Percentiles rank a stretch among this genome's conserved stretches.
These are phyloP conservation scores for Mesembryanthemum crystallinum DNA, from an alignment of 148 eudicot species.

Conservation along the genomic window DNA sequence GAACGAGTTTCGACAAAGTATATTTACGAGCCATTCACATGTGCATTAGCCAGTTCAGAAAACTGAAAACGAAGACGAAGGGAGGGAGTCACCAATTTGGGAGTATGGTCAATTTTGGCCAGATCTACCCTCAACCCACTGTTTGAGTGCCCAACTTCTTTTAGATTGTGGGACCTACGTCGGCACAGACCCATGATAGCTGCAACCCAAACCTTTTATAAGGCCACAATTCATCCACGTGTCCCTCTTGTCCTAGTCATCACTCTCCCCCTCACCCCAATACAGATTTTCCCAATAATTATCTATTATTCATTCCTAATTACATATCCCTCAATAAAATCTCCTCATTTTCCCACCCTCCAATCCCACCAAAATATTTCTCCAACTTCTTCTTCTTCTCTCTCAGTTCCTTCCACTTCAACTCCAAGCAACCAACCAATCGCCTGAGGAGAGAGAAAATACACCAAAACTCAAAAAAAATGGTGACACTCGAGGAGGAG, in stretches of 20 bases:
- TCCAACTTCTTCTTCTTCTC: background rate
- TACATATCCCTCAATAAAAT: background rate
- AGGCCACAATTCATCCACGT: slow-evolving; percentile 33
- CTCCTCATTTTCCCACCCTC: no score
- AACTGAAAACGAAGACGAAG: no score
- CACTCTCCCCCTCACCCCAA: background rate
- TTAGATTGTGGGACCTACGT: slow-evolving; percentile 19
- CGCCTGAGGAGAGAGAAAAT: background rate
- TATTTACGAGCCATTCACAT: no score
- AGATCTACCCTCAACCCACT: background rate
- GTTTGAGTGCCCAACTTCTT: background rate
- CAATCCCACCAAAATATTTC: no score
- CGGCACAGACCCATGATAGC: slow-evolving; percentile 33
- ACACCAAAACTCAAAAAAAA: background rate
- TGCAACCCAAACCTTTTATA: slow-evolving; percentile 13
- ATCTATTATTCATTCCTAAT: background rate
- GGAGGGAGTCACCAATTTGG: no score
- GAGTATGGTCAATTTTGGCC: background rate
- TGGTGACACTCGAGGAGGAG: background rate
- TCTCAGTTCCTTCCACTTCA: background rate
- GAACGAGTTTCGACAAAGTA: no score
- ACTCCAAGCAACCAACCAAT: background rate
- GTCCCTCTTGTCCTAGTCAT: slow-evolving; percentile 24
- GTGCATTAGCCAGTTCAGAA: no score
- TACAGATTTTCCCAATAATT: background rate